Evolutionary conservation across 2,329 filamentous ascomycete genomes (phyloP).

Genomic region (Hirsutella rhossiliensis): DNA sequence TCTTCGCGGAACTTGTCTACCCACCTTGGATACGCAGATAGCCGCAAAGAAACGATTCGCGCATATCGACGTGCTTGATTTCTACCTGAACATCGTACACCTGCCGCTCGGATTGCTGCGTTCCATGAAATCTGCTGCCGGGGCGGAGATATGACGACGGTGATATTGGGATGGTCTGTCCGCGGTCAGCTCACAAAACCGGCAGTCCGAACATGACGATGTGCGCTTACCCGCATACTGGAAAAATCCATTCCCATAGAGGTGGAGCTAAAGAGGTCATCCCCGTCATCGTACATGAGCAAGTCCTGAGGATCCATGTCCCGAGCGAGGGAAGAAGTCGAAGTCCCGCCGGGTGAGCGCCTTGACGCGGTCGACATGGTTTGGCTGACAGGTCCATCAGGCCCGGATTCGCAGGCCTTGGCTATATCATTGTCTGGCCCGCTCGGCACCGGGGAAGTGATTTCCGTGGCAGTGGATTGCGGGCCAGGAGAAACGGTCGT

Average conservation of each 20-base stretch:
- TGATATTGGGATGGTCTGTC: conserved; percentile 60
- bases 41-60: conserved; percentile 86
- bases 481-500: conserved; percentile 31
- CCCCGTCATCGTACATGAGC: conserved; percentile 15
- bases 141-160: conserved; percentile 78
- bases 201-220: not conserved
- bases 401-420: conserved; percentile 19
- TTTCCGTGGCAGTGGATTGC: conserved; percentile 19
- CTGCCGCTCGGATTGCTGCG: conserved; percentile 85
- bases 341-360: conserved; percentile 2
- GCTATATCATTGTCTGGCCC: conserved; percentile 15
- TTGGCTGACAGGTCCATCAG: conserved; percentile 3
- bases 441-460: conserved; percentile 20
- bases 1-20: not conserved
- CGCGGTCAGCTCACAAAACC: conserved; percentile 1
- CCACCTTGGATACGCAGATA: conserved; percentile 90
- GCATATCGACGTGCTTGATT: conserved; percentile 91
- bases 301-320: conserved; percentile 12
- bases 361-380: not conserved
- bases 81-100: conserved; percentile 94
- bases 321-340: conserved; percentile 7
- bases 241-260: conserved; percentile 27
- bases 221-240: conserved; percentile 20
- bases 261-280: conserved; percentile 14
- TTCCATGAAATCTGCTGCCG: conserved; percentile 80